Evolutionary conservation across 208 protist species (phyloP), one percentile per base, ranked within the genome.

Genomic region (Leptomonas pyrrhocoris): DNA sequence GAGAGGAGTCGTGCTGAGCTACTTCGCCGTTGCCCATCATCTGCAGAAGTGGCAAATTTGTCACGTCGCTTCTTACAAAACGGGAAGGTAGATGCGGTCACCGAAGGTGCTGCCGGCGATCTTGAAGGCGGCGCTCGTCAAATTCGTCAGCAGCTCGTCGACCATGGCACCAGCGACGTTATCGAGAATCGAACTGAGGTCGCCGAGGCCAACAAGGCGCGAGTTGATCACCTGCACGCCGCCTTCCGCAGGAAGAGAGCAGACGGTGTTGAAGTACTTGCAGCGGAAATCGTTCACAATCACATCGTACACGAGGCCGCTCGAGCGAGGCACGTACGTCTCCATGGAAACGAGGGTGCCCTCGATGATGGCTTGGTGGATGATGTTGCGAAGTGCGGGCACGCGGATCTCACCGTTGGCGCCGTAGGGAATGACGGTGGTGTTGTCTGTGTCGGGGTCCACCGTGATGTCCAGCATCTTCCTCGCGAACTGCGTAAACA

Each of bases 271-370:
- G 49, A 71, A 61, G 11, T 60, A 1, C 12, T 27, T 30, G 66
- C 73, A 79, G 19, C 50, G 43, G 34, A 64, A 62, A 57, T 73
- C 73, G 18, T 67, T 30, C 25, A 65, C 50, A 31, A 79, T 56
- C 21, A 79, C 23, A 38, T 79, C 73, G 43, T 56, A 65, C 38
- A 46, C 38, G 27, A 79, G 15, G 40, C 36, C 15, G n/a, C 36
- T 50, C 2, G 27, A 18, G 38, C 60, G 63, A 12, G 73, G 73
- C 27, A 77, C 19, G n/a, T 30, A 31, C 2, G 72, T 68, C 27
- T 46, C 53, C 48, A 75, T 40, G 19, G 53, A n/a, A 28, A 50
- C 65, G 51, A 54, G 16, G 19, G 54, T 16, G 54, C 36, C 31
- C 23, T 70, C 54, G 2, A 11, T n/a, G 42, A 70, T 70, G 9